Evolutionary conservation across 169 alveolate genomes (phyloP).

Genomic region (Eimeria maxima): DNA sequence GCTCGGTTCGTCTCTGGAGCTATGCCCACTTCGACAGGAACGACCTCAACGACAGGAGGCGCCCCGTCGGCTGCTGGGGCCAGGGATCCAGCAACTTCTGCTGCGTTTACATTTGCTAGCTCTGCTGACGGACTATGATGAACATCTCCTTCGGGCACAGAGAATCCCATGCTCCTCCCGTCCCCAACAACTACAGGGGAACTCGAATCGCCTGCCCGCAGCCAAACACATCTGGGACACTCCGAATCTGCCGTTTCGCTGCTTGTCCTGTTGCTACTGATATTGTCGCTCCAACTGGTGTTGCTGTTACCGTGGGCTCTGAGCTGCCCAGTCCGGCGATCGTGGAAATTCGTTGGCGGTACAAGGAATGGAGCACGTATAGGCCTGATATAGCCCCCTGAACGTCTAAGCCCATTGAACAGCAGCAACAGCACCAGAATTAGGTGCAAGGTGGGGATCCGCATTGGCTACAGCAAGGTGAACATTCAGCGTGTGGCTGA

Average conservation of each 20-base stretch:
- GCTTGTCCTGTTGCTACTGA: conserved; percentile 31
- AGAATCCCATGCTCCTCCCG: background rate
- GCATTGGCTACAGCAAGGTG: background rate
- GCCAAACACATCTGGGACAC: conserved; percentile 50
- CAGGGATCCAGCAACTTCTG: background rate
- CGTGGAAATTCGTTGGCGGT: background rate
- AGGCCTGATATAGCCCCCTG: background rate
- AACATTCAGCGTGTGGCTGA: background rate
- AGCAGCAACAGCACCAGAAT: conserved; percentile 48
- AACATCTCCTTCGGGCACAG: background rate
- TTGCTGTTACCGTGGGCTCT: background rate
- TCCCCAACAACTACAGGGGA: conserved; percentile 30
- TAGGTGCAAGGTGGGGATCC: background rate
- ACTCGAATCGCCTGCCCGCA: background rate
- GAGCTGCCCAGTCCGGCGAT: background rate
- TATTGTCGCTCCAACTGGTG: conserved; percentile 23
- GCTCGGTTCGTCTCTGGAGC: conserved; percentile 54
- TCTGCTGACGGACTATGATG: background rate
- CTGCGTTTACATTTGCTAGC: background rate
- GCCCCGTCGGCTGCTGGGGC: conserved; percentile 5
- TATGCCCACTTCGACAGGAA: conserved; percentile 52
- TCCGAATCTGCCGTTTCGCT: background rate
- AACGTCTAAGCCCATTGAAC: background rate
- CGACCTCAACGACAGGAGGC: conserved; percentile 13
- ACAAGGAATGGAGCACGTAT: background rate